phyloP scores from a whole-genome alignment of 208 protist genomes.

The Crithidia brevicula region DNA sequence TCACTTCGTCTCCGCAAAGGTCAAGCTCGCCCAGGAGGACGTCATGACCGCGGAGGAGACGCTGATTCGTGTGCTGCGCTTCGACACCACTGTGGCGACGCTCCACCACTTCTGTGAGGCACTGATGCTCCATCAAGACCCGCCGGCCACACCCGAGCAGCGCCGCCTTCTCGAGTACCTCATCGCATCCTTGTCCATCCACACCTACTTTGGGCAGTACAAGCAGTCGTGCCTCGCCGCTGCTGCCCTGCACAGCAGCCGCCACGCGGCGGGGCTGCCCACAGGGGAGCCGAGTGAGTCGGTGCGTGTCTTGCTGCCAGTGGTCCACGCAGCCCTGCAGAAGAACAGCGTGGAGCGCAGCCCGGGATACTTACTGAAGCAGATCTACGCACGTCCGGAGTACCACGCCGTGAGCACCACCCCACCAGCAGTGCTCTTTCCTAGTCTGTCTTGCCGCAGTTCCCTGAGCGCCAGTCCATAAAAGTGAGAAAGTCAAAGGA shows the following conservation, averaged over 20 bases:
- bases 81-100: constrained; percentile 52
- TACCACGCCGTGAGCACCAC: constrained; percentile 52
- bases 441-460: constrained; percentile 27
- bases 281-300: constrained; percentile 43
- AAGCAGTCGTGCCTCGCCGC: constrained; percentile 57
- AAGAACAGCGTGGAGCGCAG: constrained; percentile 28
- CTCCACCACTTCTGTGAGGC: constrained; percentile 52
- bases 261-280: constrained; percentile 37
- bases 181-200: constrained; percentile 54
- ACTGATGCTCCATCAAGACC: constrained; percentile 71
- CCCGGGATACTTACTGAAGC: constrained; percentile 40
- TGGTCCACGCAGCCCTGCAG: constrained; percentile 36
- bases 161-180: constrained; percentile 57
- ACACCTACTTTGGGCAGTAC: constrained; percentile 66
- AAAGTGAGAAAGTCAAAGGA: no score
- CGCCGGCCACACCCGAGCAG: constrained; percentile 52
- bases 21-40: constrained; percentile 84
- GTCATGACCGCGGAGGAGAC: constrained; percentile 56
- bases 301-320: constrained; percentile 46
- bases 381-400: constrained; percentile 43
- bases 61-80: constrained; percentile 49
- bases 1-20: constrained; percentile 68
- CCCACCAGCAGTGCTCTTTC: constrained; percentile 28
- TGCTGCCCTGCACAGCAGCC: constrained; percentile 68
- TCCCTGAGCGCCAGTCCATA: constrained; percentile 27